Evolutionary conservation across 345 rosid species (phyloP), one percentile per base, ranked within the genome.

Genomic region (Punica granatum): DNA sequence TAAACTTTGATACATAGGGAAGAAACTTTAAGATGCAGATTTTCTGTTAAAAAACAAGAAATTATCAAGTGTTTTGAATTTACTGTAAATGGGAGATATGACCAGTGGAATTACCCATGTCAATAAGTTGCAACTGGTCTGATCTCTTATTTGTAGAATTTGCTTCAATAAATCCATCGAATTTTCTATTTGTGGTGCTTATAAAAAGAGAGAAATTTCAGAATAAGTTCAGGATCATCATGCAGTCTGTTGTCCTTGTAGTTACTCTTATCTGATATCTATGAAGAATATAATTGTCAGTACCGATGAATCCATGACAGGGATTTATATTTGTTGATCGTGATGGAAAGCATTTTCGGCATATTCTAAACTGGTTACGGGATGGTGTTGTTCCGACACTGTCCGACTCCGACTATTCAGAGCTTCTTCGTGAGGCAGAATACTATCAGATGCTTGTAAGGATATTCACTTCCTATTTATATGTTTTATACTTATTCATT

Each of bases 331-430:
- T 90, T 75, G 85, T 93, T 74, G 98, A 93, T 72, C 85, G 98
- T 63, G 97, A 93, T 37, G 97, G 98, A 37, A 83, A 82, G 67
- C 86, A 86, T 75, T 93, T 93, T 63, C 83, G 98, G 56, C 96
- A 90, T 76, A 77, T 93, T 65, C 77, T 93, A 42, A 93, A 93
- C 74, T 89, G 98, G 96, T 77, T 93, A 84, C 86, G 97, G 76
- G 97, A 90, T 85, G 98, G 98, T 23, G 80, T 80, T 72, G 77
- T 85, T 67, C 92, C 98, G 10, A 69, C 63, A 60, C 73, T 93
- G 23, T 69, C 88, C 39, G 97, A 90, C 72, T 49, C 78, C 69
- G 79, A 77, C 65, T 85, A 85, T 76, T 80, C 72, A 25, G 88
- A 93, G 80, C 89, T 93, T 70, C 74, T 83, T 63, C 84, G 88